Base-by-base conservation (phyloP, 345 rosid species). In the Lepidium aucheri region DNA sequence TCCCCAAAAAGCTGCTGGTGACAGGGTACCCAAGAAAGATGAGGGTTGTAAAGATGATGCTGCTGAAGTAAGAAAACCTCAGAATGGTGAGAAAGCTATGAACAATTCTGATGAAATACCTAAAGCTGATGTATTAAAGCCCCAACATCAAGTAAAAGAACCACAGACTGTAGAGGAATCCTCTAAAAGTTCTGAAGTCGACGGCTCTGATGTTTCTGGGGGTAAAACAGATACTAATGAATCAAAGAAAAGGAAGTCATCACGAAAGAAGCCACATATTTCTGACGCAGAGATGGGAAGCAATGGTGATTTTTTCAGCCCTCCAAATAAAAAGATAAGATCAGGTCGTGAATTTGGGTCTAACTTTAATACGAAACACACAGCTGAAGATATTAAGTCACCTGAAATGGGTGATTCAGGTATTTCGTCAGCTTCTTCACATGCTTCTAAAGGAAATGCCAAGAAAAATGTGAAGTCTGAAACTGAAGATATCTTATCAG, bases 231-330 rank as follows among this genome's bases (percentile, higher is more conserved):
- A 8, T 43, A 30, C 26, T 8, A 42, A 60, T 60, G 79, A 67
- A 68, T 43, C 7, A 0, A 28, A 65, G 70, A 56, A 49, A 39
- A 78, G 85, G 61, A 81, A 78, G 75, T 81, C 93, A 39, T 60
- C 76, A 20, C 80, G 89, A 79, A 76, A 54, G 41, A 86, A 81
- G 78, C 84, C 76, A 42, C 72, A 67, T 15, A 70, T 78, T 44
- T 70, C 72, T 47, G 67, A 54, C 59, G 18, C 54, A 32, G 81
- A 83, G 65, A 56, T 59, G 5, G 34, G 62, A 54, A 18, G 53
- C 34, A 60, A 55, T 69, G 80, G 60, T 53, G 84, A 86, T 72
- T 53, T 76, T 67, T 67, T 47, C 40, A 74, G 44, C 59, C 65
- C 76, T 63, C 61, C 77, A 50, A 36, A 66, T 12, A 87, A 82